phyloP scores from a whole-genome alignment of 2,329 filamentous ascomycete species.

The Lojkania enalia region DNA sequence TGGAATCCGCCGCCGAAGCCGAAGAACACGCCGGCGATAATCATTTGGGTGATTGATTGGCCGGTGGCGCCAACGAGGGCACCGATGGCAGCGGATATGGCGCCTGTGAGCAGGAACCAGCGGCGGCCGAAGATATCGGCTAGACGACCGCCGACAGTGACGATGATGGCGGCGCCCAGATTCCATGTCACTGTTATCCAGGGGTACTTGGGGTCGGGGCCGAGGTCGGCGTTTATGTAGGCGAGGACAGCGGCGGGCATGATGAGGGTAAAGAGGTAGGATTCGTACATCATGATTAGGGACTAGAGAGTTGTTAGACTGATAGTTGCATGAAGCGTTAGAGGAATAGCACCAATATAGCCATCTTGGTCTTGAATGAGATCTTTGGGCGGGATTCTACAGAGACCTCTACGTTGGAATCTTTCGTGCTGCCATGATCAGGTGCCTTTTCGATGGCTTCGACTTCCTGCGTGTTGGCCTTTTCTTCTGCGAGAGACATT shows the following conservation, averaged over 20 bases:
- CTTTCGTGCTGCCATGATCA: background rate
- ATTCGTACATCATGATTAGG: background rate
- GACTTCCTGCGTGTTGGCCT: background rate
- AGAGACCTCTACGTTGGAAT: background rate
- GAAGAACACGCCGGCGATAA: constrained; percentile 28
- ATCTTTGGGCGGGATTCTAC: background rate
- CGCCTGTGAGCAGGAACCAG: constrained; percentile 42
- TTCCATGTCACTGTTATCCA: constrained; percentile 41
- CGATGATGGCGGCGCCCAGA: constrained; percentile 40
- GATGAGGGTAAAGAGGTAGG: constrained; percentile 42
- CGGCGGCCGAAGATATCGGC: constrained; percentile 29
- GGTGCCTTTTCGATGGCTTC: background rate
- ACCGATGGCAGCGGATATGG: constrained; percentile 24
- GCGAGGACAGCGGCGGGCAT: constrained; percentile 40
- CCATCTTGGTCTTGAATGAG: background rate
- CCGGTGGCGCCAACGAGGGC: constrained; percentile 31
- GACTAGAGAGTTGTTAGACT: background rate
- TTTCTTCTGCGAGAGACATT: background rate
- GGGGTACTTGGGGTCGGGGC: constrained; percentile 39
- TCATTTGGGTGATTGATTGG: constrained; percentile 30
- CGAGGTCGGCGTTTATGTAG: constrained; percentile 42
- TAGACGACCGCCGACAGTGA: constrained; percentile 37
- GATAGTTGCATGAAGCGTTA: background rate
- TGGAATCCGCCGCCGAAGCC: constrained; percentile 30
- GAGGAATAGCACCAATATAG: background rate